Evolutionary conservation across 2,329 filamentous ascomycete genomes (phyloP), one percentile per base, ranked within the genome.

Genomic region (Exophiala bonariae): DNA sequence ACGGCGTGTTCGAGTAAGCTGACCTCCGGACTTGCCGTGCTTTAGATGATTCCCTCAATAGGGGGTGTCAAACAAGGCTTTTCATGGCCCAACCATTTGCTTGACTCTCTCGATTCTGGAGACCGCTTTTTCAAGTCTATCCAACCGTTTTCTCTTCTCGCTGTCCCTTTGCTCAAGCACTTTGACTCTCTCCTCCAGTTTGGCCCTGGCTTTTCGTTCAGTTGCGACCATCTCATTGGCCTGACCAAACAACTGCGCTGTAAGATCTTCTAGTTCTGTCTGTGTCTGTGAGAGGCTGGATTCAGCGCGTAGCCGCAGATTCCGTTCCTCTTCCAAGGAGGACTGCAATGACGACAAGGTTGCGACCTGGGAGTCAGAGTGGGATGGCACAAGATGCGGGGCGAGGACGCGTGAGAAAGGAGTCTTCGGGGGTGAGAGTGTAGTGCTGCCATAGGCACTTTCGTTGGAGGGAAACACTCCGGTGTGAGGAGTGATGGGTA

Each of bases 191-290:
- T 75, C 71, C 46, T 76, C 72, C 39, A 76, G 59, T 50, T 70
- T 79, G 13, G 75, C 78, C 44, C 80, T 69, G 31, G 79, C 79
- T 60, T 75, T 78, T 19, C 81, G 72, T 66, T 85, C 82, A 44
- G 73, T 68, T 3, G 81, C 80, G 7, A 85, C 81, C 81, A 85
- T 83, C 63, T 84, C 81, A 50, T 84, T 84, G 23, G 81, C 81
- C 60, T 83, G 78, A 42, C 77, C 77, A 62, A 85, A 85, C 7
- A 85, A 62, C 47, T 76, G 74, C 23, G 75, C 76, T 10, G 76
- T 82, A 49, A 85, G 63, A 44, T 85, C 81, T 56, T 84, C 81
- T 22, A 85, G 71, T 63, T 85, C 81, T 1, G 66, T 70, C 51
- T 75, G 78, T 13, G 80, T 74, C 41, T 76, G 73, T 28, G 73